Evolutionary conservation across 352 stramenopile genomes (phyloP), one percentile per base, ranked within the genome.

Genomic region (Stramenopiles sp.): DNA sequence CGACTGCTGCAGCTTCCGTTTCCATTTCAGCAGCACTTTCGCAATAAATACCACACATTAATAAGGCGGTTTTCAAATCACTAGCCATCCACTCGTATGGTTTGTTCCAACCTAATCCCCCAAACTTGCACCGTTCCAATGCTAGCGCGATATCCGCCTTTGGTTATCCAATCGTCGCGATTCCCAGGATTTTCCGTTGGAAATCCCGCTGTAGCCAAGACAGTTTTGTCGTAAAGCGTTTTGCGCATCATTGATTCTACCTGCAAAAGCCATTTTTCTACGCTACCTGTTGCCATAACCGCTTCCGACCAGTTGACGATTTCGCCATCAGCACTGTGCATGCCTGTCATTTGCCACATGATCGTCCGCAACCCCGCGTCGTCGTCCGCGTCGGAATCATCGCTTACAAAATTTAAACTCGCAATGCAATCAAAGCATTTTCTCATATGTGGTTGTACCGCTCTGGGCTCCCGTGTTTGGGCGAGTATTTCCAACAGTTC

Each of bases 21-120:
- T n/a, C n/a, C n/a, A n/a, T n/a, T n/a, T n/a, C n/a, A n/a, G n/a
- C n/a, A n/a, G n/a, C n/a, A n/a, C n/a, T n/a, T n/a, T n/a, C n/a
- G n/a, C n/a, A n/a, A n/a, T n/a, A n/a, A n/a, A n/a, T n/a, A n/a
- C n/a, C n/a, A n/a, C n/a, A n/a, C n/a, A n/a, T 87, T 78, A 89
- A 91, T 85, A 94, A 93, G 18, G 86, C 89, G 32, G 90, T 94
- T 78, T 96, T 96, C 1, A 96, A 73, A 76, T 97, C 91, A 68
- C 84, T 92, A 74, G 96, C 96, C 88, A 96, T 97, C 89, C 90
- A 97, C 37, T 93, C 91, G 78, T 97, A 97, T 0, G 89, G 89
- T 73, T 96, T 96, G 74, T 95, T 96, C 91, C 90, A 96, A 1
- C 91, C 91, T 0, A 96, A 87, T 0, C 90, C 89, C 31, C 91